Evolutionary conservation across 805 yeast species (phyloP), one percentile per base, ranked within the genome.

Genomic region (Sugiyamaella lignohabitans): DNA sequence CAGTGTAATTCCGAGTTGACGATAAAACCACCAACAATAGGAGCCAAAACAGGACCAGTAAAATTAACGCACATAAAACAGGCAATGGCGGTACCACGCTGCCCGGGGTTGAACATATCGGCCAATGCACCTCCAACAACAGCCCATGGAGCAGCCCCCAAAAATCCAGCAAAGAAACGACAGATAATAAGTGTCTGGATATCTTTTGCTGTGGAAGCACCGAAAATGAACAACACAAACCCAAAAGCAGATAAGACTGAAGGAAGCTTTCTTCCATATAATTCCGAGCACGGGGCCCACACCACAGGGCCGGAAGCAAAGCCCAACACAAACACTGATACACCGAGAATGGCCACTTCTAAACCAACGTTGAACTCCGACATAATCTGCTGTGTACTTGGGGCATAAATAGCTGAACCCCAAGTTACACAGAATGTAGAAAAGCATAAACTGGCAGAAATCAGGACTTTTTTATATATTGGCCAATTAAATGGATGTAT

Each of bases 221-320:
- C 95, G 59, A 83, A 84, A 40, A 73, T 72, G 65, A 87, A 85
- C 40, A 75, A 57, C 18, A 74, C 67, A 59, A 76, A 75, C 1
- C 82, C 76, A 37, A 85, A 67, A 3, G 74, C 63, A 3, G 88
- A 76, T 2, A 78, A 52, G 2, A 83, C 53, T 46, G 84, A 57
- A 14, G 85, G 80, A 16, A 74, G 64, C 61, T 76, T 76, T 64
- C 95, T 76, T 46, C 94, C 93, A 54, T 73, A 81, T 32, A 82
- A 58, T 62, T 84, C 95, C n/a, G 91, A 82, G 32, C 84, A 62
- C 3, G 95, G 96, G 21, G 93, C 96, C 87, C 93, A 89, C 32
- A 87, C 59, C 43, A 89, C 71, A 2, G 98, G 98, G 17, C 97
- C 96, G 0, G 87, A 75, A 1, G 96, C 97, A 66, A 88, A 91